Percentiles rank a stretch among this genome's conserved stretches.
Evolutionary conservation across 1,284 basidiomycete species (phyloP).

Genomic region (Rhizoctonia solani): DNA sequence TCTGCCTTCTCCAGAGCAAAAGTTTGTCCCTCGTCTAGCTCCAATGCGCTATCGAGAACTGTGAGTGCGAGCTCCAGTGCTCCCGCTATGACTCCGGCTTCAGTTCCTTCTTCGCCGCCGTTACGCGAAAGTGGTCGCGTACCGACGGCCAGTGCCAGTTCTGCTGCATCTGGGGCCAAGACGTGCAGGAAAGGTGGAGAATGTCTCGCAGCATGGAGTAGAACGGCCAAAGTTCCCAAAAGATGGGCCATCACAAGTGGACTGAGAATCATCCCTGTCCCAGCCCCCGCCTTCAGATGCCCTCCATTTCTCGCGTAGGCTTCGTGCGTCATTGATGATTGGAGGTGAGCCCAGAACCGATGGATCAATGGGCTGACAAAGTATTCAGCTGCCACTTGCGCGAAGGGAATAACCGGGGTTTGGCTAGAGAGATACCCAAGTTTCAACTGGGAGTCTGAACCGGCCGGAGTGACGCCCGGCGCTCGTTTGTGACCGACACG

Average conservation of each 20-base stretch:
- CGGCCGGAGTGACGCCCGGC: constrained; percentile 41
- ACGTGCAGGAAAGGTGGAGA: constrained; percentile 78
- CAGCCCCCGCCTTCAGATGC: constrained; percentile 55
- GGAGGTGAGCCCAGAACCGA: constrained; percentile 87
- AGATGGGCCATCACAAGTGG: constrained; percentile 75
- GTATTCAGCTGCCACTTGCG: constrained; percentile 77
- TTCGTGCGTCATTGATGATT: constrained; percentile 77
- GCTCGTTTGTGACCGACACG: constrained; percentile 53
- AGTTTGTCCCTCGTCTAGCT: constrained; percentile 74
- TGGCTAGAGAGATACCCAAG: constrained; percentile 14
- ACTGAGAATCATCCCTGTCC: constrained; percentile 78
- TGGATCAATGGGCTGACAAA: constrained; percentile 89
- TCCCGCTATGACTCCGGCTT: constrained; percentile 72
- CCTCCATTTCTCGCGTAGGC: constrained; percentile 50
- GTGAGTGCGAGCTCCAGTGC: constrained; percentile 79
- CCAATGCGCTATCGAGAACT: constrained; percentile 72
- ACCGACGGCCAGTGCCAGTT: constrained; percentile 79
- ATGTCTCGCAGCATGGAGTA: constrained; percentile 79
- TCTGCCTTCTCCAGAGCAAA: constrained; percentile 75
- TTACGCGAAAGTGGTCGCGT: constrained; percentile 60
- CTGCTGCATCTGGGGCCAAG: constrained; percentile 77
- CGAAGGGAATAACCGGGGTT: constrained; percentile 54
- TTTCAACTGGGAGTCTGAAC: constrained; percentile 32
- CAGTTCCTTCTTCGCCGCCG: constrained; percentile 49
- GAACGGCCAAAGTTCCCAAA: constrained; percentile 75